Evolutionary conservation across 2,329 filamentous ascomycete species (phyloP), one percentile per base, ranked within the genome.

Genomic region (Colletotrichum cordylinicola): DNA sequence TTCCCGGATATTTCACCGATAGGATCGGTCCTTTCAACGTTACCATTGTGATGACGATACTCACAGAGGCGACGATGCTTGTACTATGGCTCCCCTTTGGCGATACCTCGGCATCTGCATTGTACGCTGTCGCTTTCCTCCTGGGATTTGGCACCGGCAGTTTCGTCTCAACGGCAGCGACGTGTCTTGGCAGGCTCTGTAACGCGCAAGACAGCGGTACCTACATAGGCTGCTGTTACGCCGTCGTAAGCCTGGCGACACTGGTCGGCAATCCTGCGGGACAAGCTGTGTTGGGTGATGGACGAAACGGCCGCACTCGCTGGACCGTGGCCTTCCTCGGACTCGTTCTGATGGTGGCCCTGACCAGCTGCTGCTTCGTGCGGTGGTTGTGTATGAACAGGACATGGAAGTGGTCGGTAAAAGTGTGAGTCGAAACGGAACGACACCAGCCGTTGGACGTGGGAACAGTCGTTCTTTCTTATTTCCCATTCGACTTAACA

Each of bases 141-240:
- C 80, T 83, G 77, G 81, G 82, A 13, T 74, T 83, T 13, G 81
- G 80, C 1, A 82, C 81, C 2, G 82, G 82, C 2, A 80, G 78
- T 13, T 81, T 80, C 68, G 80, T 82, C 35, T 72, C 67, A 8
- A 69, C 62, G 8, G 48, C 61, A 56, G 52, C 80, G 8, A 79
- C 79, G 13, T 82, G 81, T 70, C 74, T 83, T 10, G 79, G 79
- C 29, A 65, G 73, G 4, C 80, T 83, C 4, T 82, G 80, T 55
- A 68, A 77, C 16, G 75, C 77, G 33, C 75, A 78, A 12, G 79
- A 76, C 33, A 79, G 74, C 18, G 80, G 80, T 6, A 83, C 81
- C 12, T 83, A 82, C 78, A 72, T 83, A 6, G 81, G 82, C 3
- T 80, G 77, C 6, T 80, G 76, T 9, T 83, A 82, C 67, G 78